phyloP scores from a whole-genome alignment of 495 filamentous ascomycete species.

The Podospora pseudocomata region DNA sequence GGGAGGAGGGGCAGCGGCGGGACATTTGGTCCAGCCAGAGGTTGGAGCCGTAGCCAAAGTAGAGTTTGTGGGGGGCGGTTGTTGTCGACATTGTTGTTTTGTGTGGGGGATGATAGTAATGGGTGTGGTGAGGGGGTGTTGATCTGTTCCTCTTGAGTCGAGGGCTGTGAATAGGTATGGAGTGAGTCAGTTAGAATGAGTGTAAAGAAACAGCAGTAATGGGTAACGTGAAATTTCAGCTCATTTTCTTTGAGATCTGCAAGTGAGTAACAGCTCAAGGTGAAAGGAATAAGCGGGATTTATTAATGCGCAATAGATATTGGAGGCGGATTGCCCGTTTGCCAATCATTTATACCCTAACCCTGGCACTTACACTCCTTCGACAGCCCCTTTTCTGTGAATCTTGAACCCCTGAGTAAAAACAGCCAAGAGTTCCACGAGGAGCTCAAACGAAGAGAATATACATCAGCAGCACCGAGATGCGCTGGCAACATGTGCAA shows the following conservation, averaged over 20 bases:
- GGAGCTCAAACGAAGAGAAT: background rate
- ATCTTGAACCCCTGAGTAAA: background rate
- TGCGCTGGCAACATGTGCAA: background rate
- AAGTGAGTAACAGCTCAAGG: background rate
- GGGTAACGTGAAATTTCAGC: background rate
- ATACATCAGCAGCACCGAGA: background rate
- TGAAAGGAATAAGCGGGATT: background rate
- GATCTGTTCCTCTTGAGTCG: no score
- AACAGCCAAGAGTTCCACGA: background rate
- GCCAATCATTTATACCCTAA: background rate
- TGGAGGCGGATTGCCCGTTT: background rate
- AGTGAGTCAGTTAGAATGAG: background rate
- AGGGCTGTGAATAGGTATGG: no score
- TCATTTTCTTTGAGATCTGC: background rate
- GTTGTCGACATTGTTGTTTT: background rate
- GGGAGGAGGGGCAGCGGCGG: slow-evolving; percentile 36
- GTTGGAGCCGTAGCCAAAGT: slow-evolving; percentile 45
- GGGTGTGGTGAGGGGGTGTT: no score
- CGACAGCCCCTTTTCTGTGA: background rate
- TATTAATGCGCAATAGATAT: background rate
- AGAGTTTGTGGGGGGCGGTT: slow-evolving; percentile 16
- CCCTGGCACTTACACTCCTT: background rate
- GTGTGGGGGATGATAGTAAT: background rate
- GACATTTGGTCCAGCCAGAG: slow-evolving; percentile 41
- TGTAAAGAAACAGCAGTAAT: background rate